These are phyloP conservation scores for Aspergillus eucalypticola DNA, from an alignment of 2,329 filamentous ascomycete species.

Conservation along the genomic window DNA sequence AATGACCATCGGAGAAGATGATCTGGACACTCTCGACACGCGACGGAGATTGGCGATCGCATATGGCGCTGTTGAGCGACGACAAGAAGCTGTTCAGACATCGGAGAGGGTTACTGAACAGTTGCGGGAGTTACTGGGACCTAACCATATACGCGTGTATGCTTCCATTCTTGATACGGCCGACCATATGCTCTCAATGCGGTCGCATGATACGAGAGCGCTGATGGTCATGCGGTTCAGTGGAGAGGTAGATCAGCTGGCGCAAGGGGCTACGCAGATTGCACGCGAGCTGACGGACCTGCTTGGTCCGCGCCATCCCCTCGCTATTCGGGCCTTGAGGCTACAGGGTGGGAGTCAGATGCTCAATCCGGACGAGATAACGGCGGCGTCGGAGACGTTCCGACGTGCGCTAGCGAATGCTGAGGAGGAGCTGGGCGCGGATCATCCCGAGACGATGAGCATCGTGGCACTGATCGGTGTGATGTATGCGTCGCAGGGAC, in stretches of 20 bases:
- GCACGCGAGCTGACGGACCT: slow-evolving; percentile 24
- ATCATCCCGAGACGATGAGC: slow-evolving; percentile 29
- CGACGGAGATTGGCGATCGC: slow-evolving; percentile 29
- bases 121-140: slow-evolving; percentile 26
- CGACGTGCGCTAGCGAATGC: slow-evolving; percentile 31
- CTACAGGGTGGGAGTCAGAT: slow-evolving; percentile 25
- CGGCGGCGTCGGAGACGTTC: slow-evolving; percentile 30
- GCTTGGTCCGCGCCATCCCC: slow-evolving; percentile 25
- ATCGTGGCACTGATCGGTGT: slow-evolving; percentile 31
- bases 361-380: slow-evolving; percentile 18
- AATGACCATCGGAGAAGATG: slow-evolving; percentile 35
- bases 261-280: slow-evolving; percentile 18
- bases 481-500: slow-evolving; percentile 28
- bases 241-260: slow-evolving; percentile 19
- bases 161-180: slow-evolving; percentile 23
- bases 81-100: slow-evolving; percentile 25
- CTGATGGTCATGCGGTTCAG: slow-evolving; percentile 15
- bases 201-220: slow-evolving; percentile 10
- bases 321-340: slow-evolving; percentile 27
- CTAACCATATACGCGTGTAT: slow-evolving; percentile 30
- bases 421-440: slow-evolving; percentile 28
- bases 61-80: slow-evolving; percentile 25
- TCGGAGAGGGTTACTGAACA: slow-evolving; percentile 25
- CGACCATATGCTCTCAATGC: slow-evolving; percentile 27
- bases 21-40: slow-evolving; percentile 32